Evolutionary conservation across 768 basidiomycete genomes (phyloP), one percentile per base, ranked within the genome.

Genomic region (Suillus clintonianus): DNA sequence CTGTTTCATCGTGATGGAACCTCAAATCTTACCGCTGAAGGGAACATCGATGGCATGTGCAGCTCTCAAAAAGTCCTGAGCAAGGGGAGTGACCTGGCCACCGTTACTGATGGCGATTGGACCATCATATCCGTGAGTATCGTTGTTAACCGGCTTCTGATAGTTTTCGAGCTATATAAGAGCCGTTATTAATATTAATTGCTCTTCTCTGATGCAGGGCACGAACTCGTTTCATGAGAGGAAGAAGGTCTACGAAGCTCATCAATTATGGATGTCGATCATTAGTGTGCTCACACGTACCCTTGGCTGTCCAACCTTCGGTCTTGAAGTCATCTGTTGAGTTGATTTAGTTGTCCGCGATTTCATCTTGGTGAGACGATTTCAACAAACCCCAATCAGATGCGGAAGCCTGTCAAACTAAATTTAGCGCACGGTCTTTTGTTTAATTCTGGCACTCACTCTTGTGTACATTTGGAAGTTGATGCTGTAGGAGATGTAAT

Each of bases 401-500:
- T 10, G 85, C 87, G 48, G 88, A 89, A 39, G 87, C 88, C 85
- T 86, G 51, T n/a, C 55, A 63, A 45, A 48, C 4, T 32, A 6
- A 54, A 15, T 47, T 17, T 41, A 36, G 66, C n/a, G 48, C 47
- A 47, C 32, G 48, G n/a, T 55, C 22, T 32, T 37, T 4, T 48
- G 34, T 17, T 42, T 62, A 27, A 51, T 45, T 58, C 37, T 39
- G 11, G 14, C 4, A 66, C 77, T 68, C 70, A 85, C 85, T 69
- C 86, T 81, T 32, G 87, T 89, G 76, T 89, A 89, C 88, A 89
- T 89, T 83, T 85, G 88, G 83, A 90, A 90, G 74, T 90, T 90
- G 79, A 89, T 89, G 69, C 87, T 88, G 65, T 62, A 42, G 65
- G 34, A 11, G n/a, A 39, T 22, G 62, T 63, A 61, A 64, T 45